phyloP scores from a whole-genome alignment of 306 rosid genomes.

The Glycyrrhiza uralensis region DNA sequence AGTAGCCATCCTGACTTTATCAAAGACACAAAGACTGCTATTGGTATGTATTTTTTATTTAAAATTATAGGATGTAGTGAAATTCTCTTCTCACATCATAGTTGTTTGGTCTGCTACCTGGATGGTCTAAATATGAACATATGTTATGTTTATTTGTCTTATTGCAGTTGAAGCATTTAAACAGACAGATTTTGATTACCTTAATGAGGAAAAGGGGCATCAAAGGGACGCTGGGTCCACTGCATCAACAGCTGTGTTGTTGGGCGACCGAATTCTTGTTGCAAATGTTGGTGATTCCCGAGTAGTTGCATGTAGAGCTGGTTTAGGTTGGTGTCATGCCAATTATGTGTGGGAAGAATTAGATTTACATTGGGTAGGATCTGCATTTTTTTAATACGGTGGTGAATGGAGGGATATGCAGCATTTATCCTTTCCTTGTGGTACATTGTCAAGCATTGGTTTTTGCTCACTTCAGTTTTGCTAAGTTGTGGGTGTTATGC shows the following conservation, averaged over 20 bases:
- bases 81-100: not conserved
- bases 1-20: slow-evolving; percentile 74
- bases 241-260: slow-evolving; percentile 80
- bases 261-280: slow-evolving; percentile 76
- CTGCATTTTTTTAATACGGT: not conserved
- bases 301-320: slow-evolving; percentile 85
- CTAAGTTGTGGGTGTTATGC: not conserved
- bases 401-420: not conserved
- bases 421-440: not conserved
- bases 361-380: slow-evolving; percentile 11
- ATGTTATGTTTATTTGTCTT: not conserved
- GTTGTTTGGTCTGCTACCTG: slow-evolving; percentile 26
- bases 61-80: not conserved
- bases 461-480: slow-evolving; percentile 6
- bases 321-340: slow-evolving; percentile 63
- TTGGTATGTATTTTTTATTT: slow-evolving; percentile 45
- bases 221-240: slow-evolving; percentile 92
- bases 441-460: slow-evolving; percentile 12
- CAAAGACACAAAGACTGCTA: slow-evolving; percentile 75
- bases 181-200: slow-evolving; percentile 79
- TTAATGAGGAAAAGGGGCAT: slow-evolving; percentile 70
- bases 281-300: slow-evolving; percentile 97
- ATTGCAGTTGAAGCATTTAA: slow-evolving; percentile 73
- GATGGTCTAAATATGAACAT: slow-evolving; percentile 21
- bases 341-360: slow-evolving; percentile 27